Evolutionary conservation across 129 eudicot genomes (phyloP).

Genomic region (Pulicaria dysenterica): DNA sequence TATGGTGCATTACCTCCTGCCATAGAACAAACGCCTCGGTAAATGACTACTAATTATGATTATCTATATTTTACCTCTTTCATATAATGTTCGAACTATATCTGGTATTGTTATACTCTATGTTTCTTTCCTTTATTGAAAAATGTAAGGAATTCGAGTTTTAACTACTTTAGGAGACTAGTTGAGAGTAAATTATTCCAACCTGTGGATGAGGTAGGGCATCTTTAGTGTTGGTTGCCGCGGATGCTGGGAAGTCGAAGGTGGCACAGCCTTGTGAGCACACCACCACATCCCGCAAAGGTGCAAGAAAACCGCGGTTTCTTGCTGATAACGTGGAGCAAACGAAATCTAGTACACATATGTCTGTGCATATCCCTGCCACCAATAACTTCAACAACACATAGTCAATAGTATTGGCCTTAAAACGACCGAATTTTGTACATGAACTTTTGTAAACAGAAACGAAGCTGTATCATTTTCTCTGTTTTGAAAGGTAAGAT

Average conservation of each 20-base stretch:
- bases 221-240: constrained; percentile 47
- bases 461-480: too few relatives aligned
- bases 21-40: neutral
- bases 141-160: too few relatives aligned
- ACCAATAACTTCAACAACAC: constrained; percentile 64
- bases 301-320: constrained; percentile 67
- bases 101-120: too few relatives aligned
- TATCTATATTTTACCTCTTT: too few relatives aligned
- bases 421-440: too few relatives aligned
- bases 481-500: too few relatives aligned
- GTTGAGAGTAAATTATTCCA: neutral
- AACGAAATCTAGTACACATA: constrained; percentile 83
- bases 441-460: too few relatives aligned
- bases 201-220: constrained; percentile 72
- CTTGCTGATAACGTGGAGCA: constrained; percentile 70
- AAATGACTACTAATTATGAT: too few relatives aligned
- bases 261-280: constrained; percentile 88
- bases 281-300: constrained; percentile 74
- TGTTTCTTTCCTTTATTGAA: too few relatives aligned
- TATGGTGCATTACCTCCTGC: constrained; percentile 85
- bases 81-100: too few relatives aligned
- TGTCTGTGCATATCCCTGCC: constrained; percentile 84
- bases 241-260: constrained; percentile 65
- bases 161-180: neutral
- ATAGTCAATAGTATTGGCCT: too few relatives aligned